These are phyloP conservation scores for Yamadazyma taylorii DNA, from an alignment of 1,139 yeast genomes.

Conservation along the genomic window DNA sequence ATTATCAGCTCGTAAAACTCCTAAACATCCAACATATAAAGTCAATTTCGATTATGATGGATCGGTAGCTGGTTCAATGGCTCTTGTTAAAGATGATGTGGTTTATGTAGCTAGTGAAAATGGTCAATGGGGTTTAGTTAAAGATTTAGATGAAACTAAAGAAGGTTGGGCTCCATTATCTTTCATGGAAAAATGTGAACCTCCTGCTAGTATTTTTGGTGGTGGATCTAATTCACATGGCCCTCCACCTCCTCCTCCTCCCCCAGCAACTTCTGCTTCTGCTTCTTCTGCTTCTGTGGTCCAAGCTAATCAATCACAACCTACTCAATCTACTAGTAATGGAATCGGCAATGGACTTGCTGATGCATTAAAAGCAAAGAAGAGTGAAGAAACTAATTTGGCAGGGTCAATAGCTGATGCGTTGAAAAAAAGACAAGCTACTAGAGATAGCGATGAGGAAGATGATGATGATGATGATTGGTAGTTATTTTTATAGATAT, in stretches of 20 bases:
- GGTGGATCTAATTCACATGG: slow-evolving; percentile 27
- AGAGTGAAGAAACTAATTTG: slow-evolving; percentile 60
- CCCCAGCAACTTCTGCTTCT: slow-evolving; percentile 1
- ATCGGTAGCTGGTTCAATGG: slow-evolving; percentile 76
- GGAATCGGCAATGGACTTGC: slow-evolving; percentile 67
- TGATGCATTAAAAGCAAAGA: slow-evolving; percentile 68
- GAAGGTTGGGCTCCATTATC: slow-evolving; percentile 99
- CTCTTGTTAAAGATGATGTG: slow-evolving; percentile 72
- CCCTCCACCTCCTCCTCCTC: slow-evolving; percentile 35
- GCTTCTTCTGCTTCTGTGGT: slow-evolving; percentile 14
- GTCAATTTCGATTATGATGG: slow-evolving; percentile 92
- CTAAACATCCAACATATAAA: slow-evolving; percentile 74
- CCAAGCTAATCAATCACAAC: slow-evolving; percentile 10
- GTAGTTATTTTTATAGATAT: slow-evolving; percentile 12
- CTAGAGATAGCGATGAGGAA: slow-evolving; percentile 70
- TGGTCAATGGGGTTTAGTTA: slow-evolving; percentile 90
- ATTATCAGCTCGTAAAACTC: slow-evolving; percentile 52
- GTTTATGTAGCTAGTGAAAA: slow-evolving; percentile 73
- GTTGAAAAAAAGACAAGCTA: slow-evolving; percentile 77
- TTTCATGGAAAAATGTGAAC: slow-evolving; percentile 68
- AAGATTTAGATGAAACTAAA: slow-evolving; percentile 65
- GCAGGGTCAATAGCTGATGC: slow-evolving; percentile 93
- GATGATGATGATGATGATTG: slow-evolving; percentile 68
- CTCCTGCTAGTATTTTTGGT: slow-evolving; percentile 34
- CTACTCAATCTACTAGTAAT: slow-evolving; percentile 13